Evolutionary conservation across 805 yeast species (phyloP), one percentile per base, ranked within the genome.

Genomic region (Yarrowia osloensis): DNA sequence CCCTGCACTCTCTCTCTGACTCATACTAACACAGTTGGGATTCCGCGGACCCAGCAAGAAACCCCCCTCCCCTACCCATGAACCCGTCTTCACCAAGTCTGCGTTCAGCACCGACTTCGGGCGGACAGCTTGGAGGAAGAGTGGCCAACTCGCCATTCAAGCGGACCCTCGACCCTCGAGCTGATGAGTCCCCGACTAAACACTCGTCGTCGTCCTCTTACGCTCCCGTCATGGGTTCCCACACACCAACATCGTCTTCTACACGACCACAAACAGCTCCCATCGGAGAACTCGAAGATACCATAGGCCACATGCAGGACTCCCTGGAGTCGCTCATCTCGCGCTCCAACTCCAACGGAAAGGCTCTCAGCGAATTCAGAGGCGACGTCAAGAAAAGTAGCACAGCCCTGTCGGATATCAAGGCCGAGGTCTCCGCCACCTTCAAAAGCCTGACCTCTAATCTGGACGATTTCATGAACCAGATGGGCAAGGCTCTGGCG

Each of bases 51-150:
- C 66, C 66, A 44, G 54, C 21, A 24, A 4, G 66, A 61, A 61
- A 61, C 66, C 66, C 66, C 3, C 66, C 66, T 6, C 66, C 66
- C n/a, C 42, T 61, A 12, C 66, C 66, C 29, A 61, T 61, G 66
- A 39, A 57, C 54, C 66, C 52, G 21, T 46, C 54, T 2, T 61
- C 42, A 9, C 61, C 61, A 17, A 33, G 66, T 6, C 19, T 61
- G 44, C 66, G 66, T 31, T 33, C 63, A 7, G 49, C 35, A 3
- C 63, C 63, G 12, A 57, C 63, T 57, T 28, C 49, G 2, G 63
- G 63, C 7, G 63, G 63, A 15, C 63, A 57, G 31, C 13, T 26
- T 8, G 22, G 37, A 6, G 63, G 63, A 6, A 19, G 37, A 15
- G 63, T 57, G 26, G 49, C 63, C 9, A 57, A 57, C 37, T 39